Evolutionary conservation across 805 yeast species (phyloP).

Genomic region (Metschnikowia borealis): DNA sequence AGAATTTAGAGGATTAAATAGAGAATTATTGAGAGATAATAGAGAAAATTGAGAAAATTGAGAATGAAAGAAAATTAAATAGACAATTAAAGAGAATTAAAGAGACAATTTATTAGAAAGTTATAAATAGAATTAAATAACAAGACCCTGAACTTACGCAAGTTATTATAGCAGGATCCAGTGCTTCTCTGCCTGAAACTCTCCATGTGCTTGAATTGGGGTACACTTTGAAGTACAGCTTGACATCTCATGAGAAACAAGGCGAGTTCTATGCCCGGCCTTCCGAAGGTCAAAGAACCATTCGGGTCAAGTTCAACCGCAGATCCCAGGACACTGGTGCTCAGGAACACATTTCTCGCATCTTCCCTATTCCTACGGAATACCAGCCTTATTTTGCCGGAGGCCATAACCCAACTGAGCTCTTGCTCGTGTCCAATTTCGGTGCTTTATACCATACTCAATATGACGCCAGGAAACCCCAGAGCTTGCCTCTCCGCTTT

Average conservation of each 20-base stretch:
- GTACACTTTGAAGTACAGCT: constrained; percentile 67
- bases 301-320: constrained; percentile 24
- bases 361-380: constrained; percentile 32
- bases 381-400: constrained; percentile 76
- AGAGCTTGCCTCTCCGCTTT: constrained; percentile 34
- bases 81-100: too few species aligned
- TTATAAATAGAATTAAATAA: too few species aligned
- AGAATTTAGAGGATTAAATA: too few species aligned
- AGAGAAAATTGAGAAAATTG: too few species aligned
- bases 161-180: too few species aligned
- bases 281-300: constrained; percentile 38
- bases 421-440: constrained; percentile 55
- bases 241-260: constrained; percentile 83
- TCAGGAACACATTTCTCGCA: constrained; percentile 23
- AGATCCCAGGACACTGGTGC: constrained; percentile 14
- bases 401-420: constrained; percentile 66
- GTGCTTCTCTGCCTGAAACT: constrained; percentile 31
- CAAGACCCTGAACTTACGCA: too few species aligned
- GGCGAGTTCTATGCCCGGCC: constrained; percentile 66
- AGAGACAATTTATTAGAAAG: too few species aligned
- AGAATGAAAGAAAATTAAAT: too few species aligned
- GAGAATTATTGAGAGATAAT: too few species aligned
- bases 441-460: constrained; percentile 52
- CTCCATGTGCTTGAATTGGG: constrained; percentile 68
- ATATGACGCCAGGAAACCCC: constrained; percentile 13